Conservation (phyloP, 768 basidiomycete genomes). For the Chiua virens region DNA sequence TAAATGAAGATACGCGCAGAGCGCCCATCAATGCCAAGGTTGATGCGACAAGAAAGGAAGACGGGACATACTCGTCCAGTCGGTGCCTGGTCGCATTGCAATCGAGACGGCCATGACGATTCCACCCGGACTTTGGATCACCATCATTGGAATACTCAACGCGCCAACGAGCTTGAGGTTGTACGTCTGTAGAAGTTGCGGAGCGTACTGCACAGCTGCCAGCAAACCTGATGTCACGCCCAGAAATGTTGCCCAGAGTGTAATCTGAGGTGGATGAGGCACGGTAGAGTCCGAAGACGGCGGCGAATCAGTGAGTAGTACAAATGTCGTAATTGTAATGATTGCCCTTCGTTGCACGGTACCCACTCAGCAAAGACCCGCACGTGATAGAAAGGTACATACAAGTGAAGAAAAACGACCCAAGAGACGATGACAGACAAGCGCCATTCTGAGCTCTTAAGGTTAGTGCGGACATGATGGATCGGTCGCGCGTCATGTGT, state of each 20-base stretch:
- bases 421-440: slow-evolving; percentile 75
- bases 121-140: slow-evolving; percentile 89
- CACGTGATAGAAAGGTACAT: slow-evolving; percentile 24
- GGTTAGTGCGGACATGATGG: slow-evolving; percentile 44
- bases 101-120: slow-evolving; percentile 85
- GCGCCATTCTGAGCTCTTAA: slow-evolving; percentile 70
- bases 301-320: slow-evolving; percentile 51
- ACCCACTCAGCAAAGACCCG: background rate
- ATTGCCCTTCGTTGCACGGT: slow-evolving; percentile 30
- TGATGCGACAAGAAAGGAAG: background rate
- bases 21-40: no score
- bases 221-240: slow-evolving; percentile 80
- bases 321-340: slow-evolving; percentile 57
- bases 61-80: slow-evolving; percentile 71
- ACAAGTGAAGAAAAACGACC: slow-evolving; percentile 75
- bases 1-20: no score
- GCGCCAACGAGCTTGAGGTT: slow-evolving; percentile 81
- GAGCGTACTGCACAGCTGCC: slow-evolving; percentile 83
- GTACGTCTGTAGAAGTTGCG: slow-evolving; percentile 84
- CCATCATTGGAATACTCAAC: slow-evolving; percentile 93
- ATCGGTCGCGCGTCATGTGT: slow-evolving; percentile 42
- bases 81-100: slow-evolving; percentile 73
- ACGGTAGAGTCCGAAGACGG: slow-evolving; percentile 35
- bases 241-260: slow-evolving; percentile 81
- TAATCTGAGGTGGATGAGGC: slow-evolving; percentile 39